These are phyloP conservation scores for Vinca minor DNA, from an alignment of 257 asterid genomes.

Conservation along the genomic window DNA sequence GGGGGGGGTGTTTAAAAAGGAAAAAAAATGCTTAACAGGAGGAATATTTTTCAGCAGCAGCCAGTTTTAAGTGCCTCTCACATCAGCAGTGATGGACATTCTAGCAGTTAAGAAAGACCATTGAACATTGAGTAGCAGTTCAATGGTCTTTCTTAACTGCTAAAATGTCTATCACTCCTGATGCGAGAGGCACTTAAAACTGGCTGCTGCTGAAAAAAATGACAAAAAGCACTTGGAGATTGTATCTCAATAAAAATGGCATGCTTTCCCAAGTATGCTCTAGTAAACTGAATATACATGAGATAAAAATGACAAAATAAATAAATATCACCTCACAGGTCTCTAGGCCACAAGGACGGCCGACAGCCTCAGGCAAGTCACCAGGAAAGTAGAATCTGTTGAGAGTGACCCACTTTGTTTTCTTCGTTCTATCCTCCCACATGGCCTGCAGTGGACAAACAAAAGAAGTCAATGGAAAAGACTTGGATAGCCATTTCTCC, in stretches of 20 bases:
- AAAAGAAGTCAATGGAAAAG: constrained; percentile 11
- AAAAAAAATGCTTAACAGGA: not conserved
- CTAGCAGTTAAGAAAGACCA: no score
- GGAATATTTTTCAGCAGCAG: no score
- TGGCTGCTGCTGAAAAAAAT: no score
- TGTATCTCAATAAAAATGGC: not conserved
- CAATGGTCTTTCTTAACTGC: no score
- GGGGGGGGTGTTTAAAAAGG: no score
- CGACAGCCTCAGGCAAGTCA: constrained; percentile 89
- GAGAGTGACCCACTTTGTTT: constrained; percentile 59
- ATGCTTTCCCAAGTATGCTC: not conserved
- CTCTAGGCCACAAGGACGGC: constrained; percentile 88
- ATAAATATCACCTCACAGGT: constrained; percentile 59
- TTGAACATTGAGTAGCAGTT: no score
- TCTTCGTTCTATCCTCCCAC: constrained; percentile 78
- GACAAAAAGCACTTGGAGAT: not conserved
- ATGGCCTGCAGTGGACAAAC: constrained; percentile 49
- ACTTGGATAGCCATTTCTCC: not conserved
- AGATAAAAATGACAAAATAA: constrained; percentile 5
- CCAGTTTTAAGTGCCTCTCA: no score
- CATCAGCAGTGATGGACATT: no score
- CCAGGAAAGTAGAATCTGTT: constrained; percentile 79
- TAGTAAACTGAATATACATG: not conserved
- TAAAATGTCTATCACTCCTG: no score
- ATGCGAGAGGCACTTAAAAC: no score